Conservation (phyloP, 257 asterid species). For the Scutellaria barbata region DNA sequence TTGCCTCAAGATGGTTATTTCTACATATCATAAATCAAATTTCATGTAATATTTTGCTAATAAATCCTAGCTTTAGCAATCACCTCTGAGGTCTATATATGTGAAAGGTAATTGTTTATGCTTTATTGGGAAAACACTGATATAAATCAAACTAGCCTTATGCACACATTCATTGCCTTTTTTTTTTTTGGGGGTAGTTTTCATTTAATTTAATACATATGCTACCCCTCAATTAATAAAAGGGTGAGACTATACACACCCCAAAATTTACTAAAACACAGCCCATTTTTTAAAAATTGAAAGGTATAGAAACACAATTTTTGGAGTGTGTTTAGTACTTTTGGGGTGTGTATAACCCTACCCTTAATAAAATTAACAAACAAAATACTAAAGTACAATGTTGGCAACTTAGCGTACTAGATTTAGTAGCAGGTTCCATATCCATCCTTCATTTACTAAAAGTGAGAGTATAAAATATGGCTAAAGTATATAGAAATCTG, state of each 20-base stretch:
- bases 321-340: too few relatives aligned
- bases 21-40: not conserved
- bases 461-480: not conserved
- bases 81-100: not conserved
- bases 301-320: too few relatives aligned
- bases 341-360: too few relatives aligned
- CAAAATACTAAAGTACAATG: conserved; percentile 6
- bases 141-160: too few relatives aligned
- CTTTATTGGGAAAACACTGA: not conserved
- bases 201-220: not conserved
- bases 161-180: not conserved
- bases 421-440: not conserved
- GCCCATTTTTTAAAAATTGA: too few relatives aligned
- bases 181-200: not conserved
- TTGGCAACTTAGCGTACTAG: not conserved
- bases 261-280: too few relatives aligned
- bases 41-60: not conserved
- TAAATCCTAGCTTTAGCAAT: not conserved
- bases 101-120: not conserved
- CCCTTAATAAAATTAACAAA: not conserved
- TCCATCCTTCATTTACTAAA: not conserved
- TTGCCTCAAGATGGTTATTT: not conserved
- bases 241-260: too few relatives aligned
- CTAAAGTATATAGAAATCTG: not conserved
- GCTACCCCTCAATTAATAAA: conserved; percentile 21